These are phyloP conservation scores for Epichloe sibirici DNA, from an alignment of 2,329 filamentous ascomycete genomes.

Conservation along the genomic window DNA sequence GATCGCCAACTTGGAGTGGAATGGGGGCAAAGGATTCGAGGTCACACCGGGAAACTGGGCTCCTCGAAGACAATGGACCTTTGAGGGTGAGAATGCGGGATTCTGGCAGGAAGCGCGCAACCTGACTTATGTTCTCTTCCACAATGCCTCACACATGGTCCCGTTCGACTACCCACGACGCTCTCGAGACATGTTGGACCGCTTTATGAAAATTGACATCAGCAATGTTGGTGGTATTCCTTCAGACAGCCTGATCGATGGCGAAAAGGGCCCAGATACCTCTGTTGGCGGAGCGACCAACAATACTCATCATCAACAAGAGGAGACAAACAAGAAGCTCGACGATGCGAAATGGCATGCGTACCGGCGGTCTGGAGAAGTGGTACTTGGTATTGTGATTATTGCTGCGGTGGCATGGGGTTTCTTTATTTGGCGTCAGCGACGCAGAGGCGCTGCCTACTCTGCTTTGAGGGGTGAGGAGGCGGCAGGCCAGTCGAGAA, in stretches of 20 bases:
- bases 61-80: constrained; percentile 86
- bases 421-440: constrained; percentile 54
- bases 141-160: constrained; percentile 97
- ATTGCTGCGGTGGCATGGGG: constrained; percentile 64
- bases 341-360: constrained; percentile 79
- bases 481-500: constrained; percentile 19
- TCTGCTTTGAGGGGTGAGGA: constrained; percentile 33
- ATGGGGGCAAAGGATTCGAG: constrained; percentile 84
- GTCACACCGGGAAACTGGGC: constrained; percentile 77
- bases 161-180: constrained; percentile 85
- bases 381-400: constrained; percentile 70
- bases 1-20: constrained; percentile 86
- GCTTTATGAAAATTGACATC: constrained; percentile 90
- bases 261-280: constrained; percentile 68
- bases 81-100: constrained; percentile 76
- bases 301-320: constrained; percentile 41
- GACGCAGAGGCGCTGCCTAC: constrained; percentile 44
- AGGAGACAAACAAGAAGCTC: constrained; percentile 50
- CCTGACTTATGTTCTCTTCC: constrained; percentile 87
- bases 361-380: constrained; percentile 77
- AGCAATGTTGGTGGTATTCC: constrained; percentile 72
- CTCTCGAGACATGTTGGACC: constrained; percentile 90
- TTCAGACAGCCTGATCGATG: constrained; percentile 69
- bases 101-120: constrained; percentile 94
- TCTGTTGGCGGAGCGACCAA: constrained; percentile 60